Evolutionary conservation across 139 green algal genomes (phyloP).

Genomic region (Penium margaritaceum): DNA sequence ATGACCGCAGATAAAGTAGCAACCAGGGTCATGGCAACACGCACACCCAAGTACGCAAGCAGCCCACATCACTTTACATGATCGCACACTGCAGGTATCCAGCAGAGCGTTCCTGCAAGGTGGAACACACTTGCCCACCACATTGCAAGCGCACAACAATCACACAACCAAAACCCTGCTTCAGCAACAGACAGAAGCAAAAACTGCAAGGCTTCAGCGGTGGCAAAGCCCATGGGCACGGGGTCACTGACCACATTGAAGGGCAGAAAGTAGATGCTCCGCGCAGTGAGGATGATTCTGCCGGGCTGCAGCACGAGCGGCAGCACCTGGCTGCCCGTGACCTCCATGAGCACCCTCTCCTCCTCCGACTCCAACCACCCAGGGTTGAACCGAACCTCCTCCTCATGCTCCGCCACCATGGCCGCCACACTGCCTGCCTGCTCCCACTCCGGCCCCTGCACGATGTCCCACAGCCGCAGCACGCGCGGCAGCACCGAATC

Average conservation of each 20-base stretch:
- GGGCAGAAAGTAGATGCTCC: constrained; percentile 49
- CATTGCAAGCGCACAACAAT: no score
- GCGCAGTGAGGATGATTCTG: constrained; percentile 34
- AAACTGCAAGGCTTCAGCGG: no score
- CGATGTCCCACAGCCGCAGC: constrained; percentile 43
- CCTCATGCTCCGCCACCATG: constrained; percentile 16
- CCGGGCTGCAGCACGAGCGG: constrained; percentile 51
- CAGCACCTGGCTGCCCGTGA: constrained; percentile 37
- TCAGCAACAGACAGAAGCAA: no score
- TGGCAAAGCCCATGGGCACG: no score
- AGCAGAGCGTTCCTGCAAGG: no score
- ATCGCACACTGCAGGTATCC: no score
- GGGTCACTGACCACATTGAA: constrained; percentile 51
- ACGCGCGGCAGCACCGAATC: constrained; percentile 50
- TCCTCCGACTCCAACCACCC: constrained; percentile 15
- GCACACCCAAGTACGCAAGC: no score
- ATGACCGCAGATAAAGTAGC: no score
- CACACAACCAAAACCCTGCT: no score
- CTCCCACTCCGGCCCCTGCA: constrained; percentile 7
- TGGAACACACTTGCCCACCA: no score
- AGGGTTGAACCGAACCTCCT: constrained; percentile 40
- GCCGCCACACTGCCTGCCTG: background rate
- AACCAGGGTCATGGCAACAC: no score
- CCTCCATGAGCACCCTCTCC: constrained; percentile 28
- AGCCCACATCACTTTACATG: no score